Evolutionary conservation across 495 filamentous ascomycete species (phyloP).

Genomic region (Saxophila tyrrhenica): DNA sequence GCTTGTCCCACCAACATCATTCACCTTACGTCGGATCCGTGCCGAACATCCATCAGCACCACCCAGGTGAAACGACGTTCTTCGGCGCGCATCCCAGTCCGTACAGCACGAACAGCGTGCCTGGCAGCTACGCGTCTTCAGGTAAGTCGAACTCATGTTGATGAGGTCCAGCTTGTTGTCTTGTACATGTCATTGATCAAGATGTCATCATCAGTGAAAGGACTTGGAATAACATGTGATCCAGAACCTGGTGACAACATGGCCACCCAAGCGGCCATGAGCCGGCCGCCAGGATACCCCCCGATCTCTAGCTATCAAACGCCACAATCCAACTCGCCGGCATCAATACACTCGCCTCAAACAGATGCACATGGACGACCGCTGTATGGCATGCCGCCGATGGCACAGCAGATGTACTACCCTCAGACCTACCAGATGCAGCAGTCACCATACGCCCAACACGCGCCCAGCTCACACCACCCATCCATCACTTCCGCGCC

Average conservation of each 20-base stretch:
- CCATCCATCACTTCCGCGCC: constrained; percentile 49
- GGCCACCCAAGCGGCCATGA: constrained; percentile 76
- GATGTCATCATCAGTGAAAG: not conserved
- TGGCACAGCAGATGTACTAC: constrained; percentile 66
- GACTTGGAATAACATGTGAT: constrained; percentile 9
- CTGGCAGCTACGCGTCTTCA: constrained; percentile 31
- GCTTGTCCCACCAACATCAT: constrained; percentile 27
- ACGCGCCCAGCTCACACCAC: constrained; percentile 48
- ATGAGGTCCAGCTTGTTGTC: not conserved
- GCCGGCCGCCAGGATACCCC: constrained; percentile 65
- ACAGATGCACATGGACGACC: constrained; percentile 77
- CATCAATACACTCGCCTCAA: constrained; percentile 87
- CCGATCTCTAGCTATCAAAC: constrained; percentile 77
- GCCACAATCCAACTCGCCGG: constrained; percentile 88
- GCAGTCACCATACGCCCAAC: constrained; percentile 67
- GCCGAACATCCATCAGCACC: constrained; percentile 24
- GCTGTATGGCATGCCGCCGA: constrained; percentile 70
- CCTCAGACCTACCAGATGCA: constrained; percentile 57
- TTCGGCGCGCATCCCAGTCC: constrained; percentile 32
- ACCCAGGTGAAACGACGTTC: constrained; percentile 28
- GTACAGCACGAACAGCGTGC: constrained; percentile 31
- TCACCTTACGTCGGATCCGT: constrained; percentile 31
- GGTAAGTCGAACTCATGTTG: constrained; percentile 21
- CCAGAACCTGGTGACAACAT: constrained; percentile 82
- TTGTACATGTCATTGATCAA: not conserved